phyloP scores from a whole-genome alignment of 108 stramenopile genomes.

The Aurantiochytrium sp. region DNA sequence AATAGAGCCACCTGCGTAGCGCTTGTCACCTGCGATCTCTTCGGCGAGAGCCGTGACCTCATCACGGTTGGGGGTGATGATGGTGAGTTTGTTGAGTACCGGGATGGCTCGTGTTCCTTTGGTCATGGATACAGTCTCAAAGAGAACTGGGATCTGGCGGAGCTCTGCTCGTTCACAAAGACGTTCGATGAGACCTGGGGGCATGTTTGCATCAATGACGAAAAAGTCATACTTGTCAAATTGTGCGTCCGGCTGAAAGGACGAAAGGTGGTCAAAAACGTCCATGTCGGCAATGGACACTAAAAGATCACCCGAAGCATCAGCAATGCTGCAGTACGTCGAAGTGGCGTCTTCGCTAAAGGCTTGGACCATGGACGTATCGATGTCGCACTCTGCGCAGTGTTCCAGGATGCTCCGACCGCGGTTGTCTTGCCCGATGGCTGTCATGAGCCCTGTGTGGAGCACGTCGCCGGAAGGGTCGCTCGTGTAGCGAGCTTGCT shows the following conservation, averaged over 20 bases:
- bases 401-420: conserved; percentile 52
- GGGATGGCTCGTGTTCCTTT: background rate
- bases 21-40: background rate
- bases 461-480: background rate
- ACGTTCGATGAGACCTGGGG: conserved; percentile 17
- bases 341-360: conserved; percentile 48
- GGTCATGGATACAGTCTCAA: background rate
- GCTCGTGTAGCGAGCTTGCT: conserved; percentile 28
- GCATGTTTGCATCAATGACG: conserved; percentile 66
- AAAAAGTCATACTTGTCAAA: conserved; percentile 39
- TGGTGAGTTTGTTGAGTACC: background rate
- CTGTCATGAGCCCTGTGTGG: conserved; percentile 49
- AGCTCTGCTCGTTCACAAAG: background rate
- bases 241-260: conserved; percentile 20
- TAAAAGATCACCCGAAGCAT: conserved; percentile 57
- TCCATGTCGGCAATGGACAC: conserved; percentile 75
- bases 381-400: conserved; percentile 16
- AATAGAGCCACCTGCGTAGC: background rate
- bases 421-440: conserved; percentile 59
- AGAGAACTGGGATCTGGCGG: background rate
- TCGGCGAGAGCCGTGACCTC: background rate
- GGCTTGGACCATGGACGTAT: conserved; percentile 14
- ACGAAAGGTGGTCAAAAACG: conserved; percentile 44
- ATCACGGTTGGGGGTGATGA: conserved; percentile 1
- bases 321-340: conserved; percentile 63